A percentile compares a stretch with the other conserved stretches of the same genome.
Evolutionary conservation across 768 basidiomycete genomes (phyloP).

Genomic region (Lentinula sp.): DNA sequence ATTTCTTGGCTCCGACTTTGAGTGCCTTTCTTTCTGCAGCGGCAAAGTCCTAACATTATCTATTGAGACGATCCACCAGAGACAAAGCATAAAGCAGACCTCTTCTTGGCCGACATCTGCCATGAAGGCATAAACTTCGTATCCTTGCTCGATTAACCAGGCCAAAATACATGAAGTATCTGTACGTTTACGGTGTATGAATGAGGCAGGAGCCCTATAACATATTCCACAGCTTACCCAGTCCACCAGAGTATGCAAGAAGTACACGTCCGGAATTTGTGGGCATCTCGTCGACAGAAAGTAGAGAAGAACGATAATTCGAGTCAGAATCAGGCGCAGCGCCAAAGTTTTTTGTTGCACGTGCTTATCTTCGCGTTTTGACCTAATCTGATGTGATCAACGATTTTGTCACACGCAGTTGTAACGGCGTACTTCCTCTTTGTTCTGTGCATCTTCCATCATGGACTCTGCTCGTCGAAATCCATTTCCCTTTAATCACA

Average conservation of each 20-base stretch:
- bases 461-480: background rate
- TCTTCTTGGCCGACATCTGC: slow-evolving; percentile 93
- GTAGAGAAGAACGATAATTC: background rate
- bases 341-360: background rate
- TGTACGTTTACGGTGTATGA: slow-evolving; percentile 20
- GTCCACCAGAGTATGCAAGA: slow-evolving; percentile 96
- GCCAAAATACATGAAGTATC: slow-evolving; percentile 99
- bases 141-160: slow-evolving; percentile 97
- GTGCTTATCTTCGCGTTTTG: background rate
- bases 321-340: background rate
- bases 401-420: background rate
- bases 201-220: background rate
- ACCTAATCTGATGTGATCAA: background rate
- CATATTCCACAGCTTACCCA: slow-evolving; percentile 54
- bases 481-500: background rate
- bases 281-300: slow-evolving; percentile 30
- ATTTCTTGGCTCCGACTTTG: slow-evolving; percentile 90
- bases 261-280: slow-evolving; percentile 76
- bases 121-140: slow-evolving; percentile 97
- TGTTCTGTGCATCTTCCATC: background rate
- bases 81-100: slow-evolving; percentile 28
- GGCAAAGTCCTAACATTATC: slow-evolving; percentile 68
- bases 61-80: background rate
- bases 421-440: background rate
- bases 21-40: slow-evolving; percentile 89